These are phyloP conservation scores for Nymphaea colorata DNA, from an alignment of 164 flowering plant species.

Conservation along the genomic window DNA sequence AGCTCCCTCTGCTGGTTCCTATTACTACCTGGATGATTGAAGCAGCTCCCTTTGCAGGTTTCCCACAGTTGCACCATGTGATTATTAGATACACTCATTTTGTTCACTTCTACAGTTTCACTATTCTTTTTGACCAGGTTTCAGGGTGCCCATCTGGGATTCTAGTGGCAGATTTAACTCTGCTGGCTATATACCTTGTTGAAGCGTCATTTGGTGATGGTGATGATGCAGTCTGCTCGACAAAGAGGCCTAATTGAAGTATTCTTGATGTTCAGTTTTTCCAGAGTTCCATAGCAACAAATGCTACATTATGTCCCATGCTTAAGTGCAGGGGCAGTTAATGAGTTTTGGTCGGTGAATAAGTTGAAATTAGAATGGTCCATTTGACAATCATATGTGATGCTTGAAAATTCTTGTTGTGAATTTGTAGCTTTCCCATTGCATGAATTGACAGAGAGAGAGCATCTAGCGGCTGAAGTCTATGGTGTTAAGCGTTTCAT, in stretches of 20 bases:
- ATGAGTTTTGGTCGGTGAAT: background rate
- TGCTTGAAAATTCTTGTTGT: background rate
- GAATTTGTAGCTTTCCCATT: background rate
- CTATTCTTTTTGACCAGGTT: background rate
- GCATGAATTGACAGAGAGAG: too few relatives aligned
- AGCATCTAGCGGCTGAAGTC: too few relatives aligned
- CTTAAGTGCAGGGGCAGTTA: background rate
- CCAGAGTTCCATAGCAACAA: background rate
- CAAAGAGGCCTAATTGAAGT: background rate
- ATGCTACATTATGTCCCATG: background rate
- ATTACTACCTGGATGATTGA: slow-evolving; percentile 86
- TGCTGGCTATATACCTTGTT: too few relatives aligned
- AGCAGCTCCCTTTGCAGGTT: background rate
- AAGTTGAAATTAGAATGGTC: background rate
- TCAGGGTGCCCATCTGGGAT: background rate
- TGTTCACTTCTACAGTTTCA: background rate
- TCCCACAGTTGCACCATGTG: background rate
- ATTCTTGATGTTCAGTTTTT: background rate
- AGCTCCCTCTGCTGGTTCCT: slow-evolving; percentile 19
- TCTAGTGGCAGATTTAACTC: background rate
- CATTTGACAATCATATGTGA: background rate
- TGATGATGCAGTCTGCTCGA: background rate
- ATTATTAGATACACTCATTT: background rate
- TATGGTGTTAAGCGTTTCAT: too few relatives aligned
- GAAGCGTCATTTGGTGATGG: background rate